Evolutionary conservation across 1,139 yeast species (phyloP).

Genomic region (Ogataea hybrid): DNA sequence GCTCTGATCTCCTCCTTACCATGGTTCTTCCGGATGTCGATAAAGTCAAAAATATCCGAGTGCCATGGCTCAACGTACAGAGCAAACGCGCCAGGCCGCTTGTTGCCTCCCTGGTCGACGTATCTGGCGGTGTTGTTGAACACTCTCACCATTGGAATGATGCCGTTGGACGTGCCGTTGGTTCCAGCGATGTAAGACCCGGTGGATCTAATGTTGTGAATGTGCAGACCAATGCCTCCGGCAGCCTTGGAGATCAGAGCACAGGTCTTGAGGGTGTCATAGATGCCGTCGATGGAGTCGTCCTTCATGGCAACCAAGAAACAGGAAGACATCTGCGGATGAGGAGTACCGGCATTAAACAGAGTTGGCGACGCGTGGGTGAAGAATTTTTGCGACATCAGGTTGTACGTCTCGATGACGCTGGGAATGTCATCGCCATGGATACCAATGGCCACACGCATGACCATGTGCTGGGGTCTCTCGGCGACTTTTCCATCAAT

Average conservation of each 20-base stretch:
- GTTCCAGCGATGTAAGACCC: constrained; percentile 59
- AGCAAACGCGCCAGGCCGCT: constrained; percentile 64
- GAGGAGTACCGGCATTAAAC: constrained; percentile 59
- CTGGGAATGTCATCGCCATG: constrained; percentile 51
- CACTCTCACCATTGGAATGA: constrained; percentile 60
- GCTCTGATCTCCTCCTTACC: constrained; percentile 65
- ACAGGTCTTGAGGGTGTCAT: constrained; percentile 53
- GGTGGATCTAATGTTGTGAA: constrained; percentile 53
- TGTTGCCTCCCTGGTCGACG: constrained; percentile 66
- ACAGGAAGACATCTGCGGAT: constrained; percentile 57
- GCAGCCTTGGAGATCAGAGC: constrained; percentile 60
- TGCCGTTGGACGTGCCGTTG: constrained; percentile 57
- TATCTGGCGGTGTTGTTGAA: constrained; percentile 62
- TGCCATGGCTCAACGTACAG: constrained; percentile 64
- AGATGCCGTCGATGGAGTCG: constrained; percentile 61
- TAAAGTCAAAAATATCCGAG: constrained; percentile 53
- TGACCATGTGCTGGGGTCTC: constrained; percentile 57
- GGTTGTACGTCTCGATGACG: constrained; percentile 53
- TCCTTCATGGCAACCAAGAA: constrained; percentile 59
- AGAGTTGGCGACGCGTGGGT: constrained; percentile 62
- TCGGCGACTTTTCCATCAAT: constrained; percentile 54
- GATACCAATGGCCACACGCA: constrained; percentile 61
- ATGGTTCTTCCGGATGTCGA: constrained; percentile 58
- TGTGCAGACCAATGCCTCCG: constrained; percentile 61
- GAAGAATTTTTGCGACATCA: constrained; percentile 56